These are phyloP conservation scores for Aspergillus ruber DNA, from an alignment of 2,329 filamentous ascomycete genomes.

Conservation along the genomic window DNA sequence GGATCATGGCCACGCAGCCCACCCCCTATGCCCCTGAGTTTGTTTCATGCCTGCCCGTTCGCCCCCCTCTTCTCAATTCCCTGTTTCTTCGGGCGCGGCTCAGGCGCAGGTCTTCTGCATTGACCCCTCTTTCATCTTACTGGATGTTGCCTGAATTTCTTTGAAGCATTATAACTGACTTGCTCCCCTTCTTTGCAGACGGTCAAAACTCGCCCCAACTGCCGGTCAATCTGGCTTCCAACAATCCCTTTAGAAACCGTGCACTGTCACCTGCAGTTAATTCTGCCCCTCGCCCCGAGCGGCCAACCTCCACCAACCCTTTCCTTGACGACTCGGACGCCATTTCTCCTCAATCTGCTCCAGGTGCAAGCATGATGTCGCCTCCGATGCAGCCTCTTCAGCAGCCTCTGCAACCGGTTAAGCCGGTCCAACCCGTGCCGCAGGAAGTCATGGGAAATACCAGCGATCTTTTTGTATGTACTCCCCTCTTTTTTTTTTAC, in stretches of 20 bases:
- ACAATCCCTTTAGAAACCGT: slow-evolving; percentile 47
- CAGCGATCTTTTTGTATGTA: slow-evolving; percentile 56
- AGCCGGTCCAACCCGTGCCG: slow-evolving; percentile 7
- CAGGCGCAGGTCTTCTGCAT: too few species aligned
- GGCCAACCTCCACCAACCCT: slow-evolving; percentile 55
- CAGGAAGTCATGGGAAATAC: slow-evolving; percentile 43
- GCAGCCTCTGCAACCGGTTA: slow-evolving; percentile 9
- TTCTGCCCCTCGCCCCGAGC: slow-evolving; percentile 32
- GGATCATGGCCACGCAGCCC: neutral
- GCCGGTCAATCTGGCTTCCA: slow-evolving; percentile 36
- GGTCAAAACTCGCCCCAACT: slow-evolving; percentile 27
- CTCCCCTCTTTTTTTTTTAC: neutral
- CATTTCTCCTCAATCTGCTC: slow-evolving; percentile 30
- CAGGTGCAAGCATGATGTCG: slow-evolving; percentile 24
- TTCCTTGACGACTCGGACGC: slow-evolving; percentile 49
- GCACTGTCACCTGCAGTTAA: slow-evolving; percentile 33
- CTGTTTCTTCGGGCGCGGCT: neutral
- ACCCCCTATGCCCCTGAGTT: neutral
- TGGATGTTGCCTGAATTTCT: slow-evolving; percentile 4
- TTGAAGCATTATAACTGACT: neutral
- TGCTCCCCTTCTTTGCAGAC: slow-evolving; percentile 13
- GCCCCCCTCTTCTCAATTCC: neutral
- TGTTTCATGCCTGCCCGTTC: neutral
- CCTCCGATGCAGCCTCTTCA: slow-evolving; percentile 18
- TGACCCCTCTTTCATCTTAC: slow-evolving; percentile 2